phyloP scores from a whole-genome alignment of 257 asterid species.

The Nicotiana undulata region DNA sequence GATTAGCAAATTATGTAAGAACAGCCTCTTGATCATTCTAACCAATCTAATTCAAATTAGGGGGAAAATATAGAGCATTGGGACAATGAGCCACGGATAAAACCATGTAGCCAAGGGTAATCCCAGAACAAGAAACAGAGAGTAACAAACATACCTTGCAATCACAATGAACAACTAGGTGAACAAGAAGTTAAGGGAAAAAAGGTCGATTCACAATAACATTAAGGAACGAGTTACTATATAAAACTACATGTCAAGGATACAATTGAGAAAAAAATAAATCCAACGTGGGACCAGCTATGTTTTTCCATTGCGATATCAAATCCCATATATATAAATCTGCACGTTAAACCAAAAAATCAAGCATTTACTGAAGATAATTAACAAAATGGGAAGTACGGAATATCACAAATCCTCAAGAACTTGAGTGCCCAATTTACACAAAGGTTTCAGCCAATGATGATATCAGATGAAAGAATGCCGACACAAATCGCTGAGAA shows the following conservation, averaged over 20 bases:
- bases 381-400: constrained; percentile 6
- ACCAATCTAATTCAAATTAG: constrained; percentile 2
- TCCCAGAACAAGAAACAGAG: neutral
- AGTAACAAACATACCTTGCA: constrained; percentile 63
- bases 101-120: neutral
- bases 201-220: constrained; percentile 10
- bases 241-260: constrained; percentile 37
- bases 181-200: constrained; percentile 47
- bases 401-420: constrained; percentile 2
- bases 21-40: constrained; percentile 7
- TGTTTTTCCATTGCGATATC: constrained; percentile 98
- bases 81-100: neutral
- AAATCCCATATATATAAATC: constrained; percentile 97
- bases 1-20: constrained; percentile 14
- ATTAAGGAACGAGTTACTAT: neutral
- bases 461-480: constrained; percentile 91
- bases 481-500: constrained; percentile 94
- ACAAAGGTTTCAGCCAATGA: constrained; percentile 96
- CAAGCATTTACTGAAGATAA: constrained; percentile 14
- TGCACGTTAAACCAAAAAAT: constrained; percentile 27
- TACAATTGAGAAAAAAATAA: constrained; percentile 95
- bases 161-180: constrained; percentile 75
- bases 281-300: constrained; percentile 99
- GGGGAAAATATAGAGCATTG: neutral
- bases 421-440: constrained; percentile 38